phyloP scores from a whole-genome alignment of 176 grass and related monocot species.

The Aechmea fasciata region DNA sequence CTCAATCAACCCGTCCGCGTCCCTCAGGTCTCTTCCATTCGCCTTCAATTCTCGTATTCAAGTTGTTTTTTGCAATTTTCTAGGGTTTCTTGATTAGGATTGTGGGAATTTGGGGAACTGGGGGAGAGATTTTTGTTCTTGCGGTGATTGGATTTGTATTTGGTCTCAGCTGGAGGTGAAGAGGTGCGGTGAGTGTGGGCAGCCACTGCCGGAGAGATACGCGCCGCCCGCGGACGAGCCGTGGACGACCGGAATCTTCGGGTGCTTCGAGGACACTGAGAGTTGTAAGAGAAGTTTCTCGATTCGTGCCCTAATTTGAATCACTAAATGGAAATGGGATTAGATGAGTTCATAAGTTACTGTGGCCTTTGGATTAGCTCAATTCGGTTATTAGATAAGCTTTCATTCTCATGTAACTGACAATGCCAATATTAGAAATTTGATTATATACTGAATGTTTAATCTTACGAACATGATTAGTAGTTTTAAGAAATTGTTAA shows the following conservation, averaged over 20 bases:
- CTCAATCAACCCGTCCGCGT: constrained; percentile 91
- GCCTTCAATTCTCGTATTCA: not conserved
- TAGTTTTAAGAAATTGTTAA: too few species aligned
- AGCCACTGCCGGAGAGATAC: constrained; percentile 68
- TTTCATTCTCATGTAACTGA: too few species aligned
- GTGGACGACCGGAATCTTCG: constrained; percentile 75
- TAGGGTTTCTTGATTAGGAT: too few species aligned
- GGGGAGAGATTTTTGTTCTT: too few species aligned
- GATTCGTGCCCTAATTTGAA: not conserved
- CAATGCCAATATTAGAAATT: too few species aligned
- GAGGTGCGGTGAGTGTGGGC: constrained; percentile 64
- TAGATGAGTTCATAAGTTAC: not conserved
- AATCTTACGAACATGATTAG: too few species aligned
- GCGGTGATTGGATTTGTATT: too few species aligned
- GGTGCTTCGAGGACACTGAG: constrained; percentile 60
- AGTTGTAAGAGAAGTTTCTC: constrained; percentile 28
- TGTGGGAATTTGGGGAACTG: too few species aligned
- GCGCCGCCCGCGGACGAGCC: constrained; percentile 70
- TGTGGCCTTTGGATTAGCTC: too few species aligned
- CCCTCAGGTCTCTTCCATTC: constrained; percentile 41
- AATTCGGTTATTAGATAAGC: too few species aligned
- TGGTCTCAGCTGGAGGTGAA: constrained; percentile 44
- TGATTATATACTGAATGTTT: too few species aligned
- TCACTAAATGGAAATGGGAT: not conserved
- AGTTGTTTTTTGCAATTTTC: not conserved